Evolutionary conservation across 2,329 filamentous ascomycete species (phyloP), one percentile per base, ranked within the genome.

Genomic region (Colletotrichum tropicicola): DNA sequence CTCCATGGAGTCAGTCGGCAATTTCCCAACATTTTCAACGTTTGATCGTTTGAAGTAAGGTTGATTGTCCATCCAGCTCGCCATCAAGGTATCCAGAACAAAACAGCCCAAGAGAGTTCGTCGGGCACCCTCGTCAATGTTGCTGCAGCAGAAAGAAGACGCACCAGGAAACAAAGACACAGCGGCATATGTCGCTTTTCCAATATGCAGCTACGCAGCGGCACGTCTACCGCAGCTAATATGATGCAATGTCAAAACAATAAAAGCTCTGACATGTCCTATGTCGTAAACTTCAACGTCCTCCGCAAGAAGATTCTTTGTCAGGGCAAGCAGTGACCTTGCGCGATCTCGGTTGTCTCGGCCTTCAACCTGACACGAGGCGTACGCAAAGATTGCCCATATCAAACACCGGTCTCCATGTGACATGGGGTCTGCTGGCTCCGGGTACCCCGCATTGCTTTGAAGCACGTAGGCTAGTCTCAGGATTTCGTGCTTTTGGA

Each of bases 381-480:
- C 48, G 39, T 60, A 65, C 17, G 60, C 49, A n/a, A 67, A n/a
- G 6, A 65, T 45, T 10, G 60, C 55, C 65, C 54, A 59, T 6
- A 65, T 3, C 6, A 53, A 49, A 13, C 45, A 49, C 1, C 45
- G 25, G 4, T 49, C 45, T 49, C 45, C 45, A 7, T 49, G 45
- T 1, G 43, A 39, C 5, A 60, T 53, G 3, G n/a, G 23, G 15
- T 53, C 19, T 2, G 49, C 19, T n/a, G 6, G 27, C 17, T 23
- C 23, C 10, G 45, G 6, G 17, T 13, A 15, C 2, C 23, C 21
- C 4, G 25, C 17, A n/a, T 19, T 5, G 12, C 25, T 51, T 25
- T 39, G 23, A 3, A 54, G 21, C 21, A 65, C 9, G 17, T 58
- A 56, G 2, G 49, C 49, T 12, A 57, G 43, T 10, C 65, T 48